A percentile compares a stretch with the other conserved stretches of the same genome.
These are phyloP conservation scores for Breynia disticha DNA, from an alignment of 441 rosid species.

Conservation along the genomic window DNA sequence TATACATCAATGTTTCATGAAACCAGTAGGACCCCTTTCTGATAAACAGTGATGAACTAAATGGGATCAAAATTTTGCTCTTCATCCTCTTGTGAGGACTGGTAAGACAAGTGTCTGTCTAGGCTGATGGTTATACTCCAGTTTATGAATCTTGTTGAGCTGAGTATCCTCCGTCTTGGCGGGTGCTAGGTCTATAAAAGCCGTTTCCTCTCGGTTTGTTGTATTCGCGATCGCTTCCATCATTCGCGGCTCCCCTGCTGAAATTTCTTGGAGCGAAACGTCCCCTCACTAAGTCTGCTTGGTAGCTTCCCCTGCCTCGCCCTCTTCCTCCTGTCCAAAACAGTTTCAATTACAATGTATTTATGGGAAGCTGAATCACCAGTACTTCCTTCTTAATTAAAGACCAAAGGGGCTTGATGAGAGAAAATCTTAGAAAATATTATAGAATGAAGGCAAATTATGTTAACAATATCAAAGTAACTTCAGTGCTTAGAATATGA, in stretches of 20 bases:
- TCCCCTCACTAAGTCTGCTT: slow-evolving; percentile 35
- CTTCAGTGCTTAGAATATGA: background rate
- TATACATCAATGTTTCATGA: slow-evolving; percentile 1
- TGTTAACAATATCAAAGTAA: no score
- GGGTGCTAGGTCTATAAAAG: slow-evolving; percentile 27
- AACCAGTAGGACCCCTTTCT: no score
- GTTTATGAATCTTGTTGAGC: slow-evolving; percentile 25
- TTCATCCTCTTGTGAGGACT: background rate
- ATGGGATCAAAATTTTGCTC: slow-evolving; percentile 18
- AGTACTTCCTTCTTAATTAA: background rate
- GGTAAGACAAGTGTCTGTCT: slow-evolving; percentile 15
- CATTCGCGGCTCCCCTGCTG: slow-evolving; percentile 27
- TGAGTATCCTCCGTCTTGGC: slow-evolving; percentile 34
- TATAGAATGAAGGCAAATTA: no score
- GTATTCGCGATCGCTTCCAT: slow-evolving; percentile 39
- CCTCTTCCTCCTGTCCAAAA: slow-evolving; percentile 40
- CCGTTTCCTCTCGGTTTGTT: slow-evolving; percentile 46
- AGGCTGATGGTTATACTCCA: slow-evolving; percentile 27
- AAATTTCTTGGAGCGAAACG: slow-evolving; percentile 36
- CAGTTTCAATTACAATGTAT: background rate
- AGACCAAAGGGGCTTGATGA: background rate
- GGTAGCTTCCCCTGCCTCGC: slow-evolving; percentile 45
- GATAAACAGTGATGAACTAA: no score
- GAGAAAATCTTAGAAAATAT: no score
- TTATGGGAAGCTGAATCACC: background rate